A percentile compares a stretch with the other conserved stretches of the same genome.
Evolutionary conservation across 108 stramenopile genomes (phyloP).

Genomic region (Cylindrotheca fusiformis): DNA sequence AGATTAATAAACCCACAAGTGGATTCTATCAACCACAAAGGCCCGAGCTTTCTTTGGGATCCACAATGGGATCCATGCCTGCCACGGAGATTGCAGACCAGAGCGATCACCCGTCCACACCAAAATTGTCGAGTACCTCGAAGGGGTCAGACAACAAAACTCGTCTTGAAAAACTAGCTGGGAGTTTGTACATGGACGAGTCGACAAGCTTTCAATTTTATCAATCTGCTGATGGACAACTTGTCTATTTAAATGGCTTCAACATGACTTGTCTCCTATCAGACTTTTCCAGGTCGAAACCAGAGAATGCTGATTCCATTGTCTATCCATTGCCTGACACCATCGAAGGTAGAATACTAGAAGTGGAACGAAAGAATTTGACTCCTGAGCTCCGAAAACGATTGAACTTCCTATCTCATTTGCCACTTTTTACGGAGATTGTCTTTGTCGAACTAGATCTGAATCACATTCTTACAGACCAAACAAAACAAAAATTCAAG

Average conservation of each 20-base stretch:
- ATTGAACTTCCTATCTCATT: constrained; percentile 70
- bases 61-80: not conserved
- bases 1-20: constrained; percentile 8
- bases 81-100: not conserved
- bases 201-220: constrained; percentile 57
- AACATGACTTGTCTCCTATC: constrained; percentile 64
- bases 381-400: constrained; percentile 62
- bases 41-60: constrained; percentile 6
- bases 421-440: constrained; percentile 59
- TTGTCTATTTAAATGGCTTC: constrained; percentile 69
- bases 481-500: constrained; percentile 53
- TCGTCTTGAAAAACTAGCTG: not conserved
- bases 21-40: constrained; percentile 35
- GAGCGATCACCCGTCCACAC: not conserved
- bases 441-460: constrained; percentile 71
- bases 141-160: too few relatives aligned
- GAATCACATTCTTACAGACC: constrained; percentile 45
- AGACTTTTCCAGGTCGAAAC: constrained; percentile 47
- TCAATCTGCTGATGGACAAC: constrained; percentile 76
- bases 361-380: constrained; percentile 49
- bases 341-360: constrained; percentile 56
- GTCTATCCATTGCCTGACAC: constrained; percentile 63
- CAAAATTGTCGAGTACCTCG: too few relatives aligned
- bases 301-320: constrained; percentile 6
- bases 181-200: constrained; percentile 40